A percentile compares a stretch with the other conserved stretches of the same genome.
Conservation (phyloP, 495 filamentous ascomycete genomes). For the Astrocystis sublimbata region DNA sequence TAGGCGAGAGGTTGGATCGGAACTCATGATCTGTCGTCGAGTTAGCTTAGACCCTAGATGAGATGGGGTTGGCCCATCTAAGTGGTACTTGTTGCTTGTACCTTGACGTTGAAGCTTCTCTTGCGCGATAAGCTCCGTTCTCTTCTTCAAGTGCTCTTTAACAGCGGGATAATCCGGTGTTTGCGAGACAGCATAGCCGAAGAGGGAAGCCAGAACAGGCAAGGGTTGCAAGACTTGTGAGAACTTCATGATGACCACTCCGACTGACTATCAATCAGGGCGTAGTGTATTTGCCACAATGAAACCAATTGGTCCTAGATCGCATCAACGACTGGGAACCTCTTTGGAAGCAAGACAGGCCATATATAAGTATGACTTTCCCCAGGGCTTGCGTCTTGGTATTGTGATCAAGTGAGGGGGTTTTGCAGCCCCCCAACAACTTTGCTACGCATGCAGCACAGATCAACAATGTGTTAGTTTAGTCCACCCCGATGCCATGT, state of each 20-base stretch:
- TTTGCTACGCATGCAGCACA: too few species aligned
- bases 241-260: background rate
- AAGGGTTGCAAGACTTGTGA: background rate
- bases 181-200: background rate
- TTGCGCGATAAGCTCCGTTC: background rate
- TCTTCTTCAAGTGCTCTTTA: background rate
- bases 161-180: background rate
- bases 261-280: too few species aligned
- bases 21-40: background rate
- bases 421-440: too few species aligned
- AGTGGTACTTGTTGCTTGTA: background rate
- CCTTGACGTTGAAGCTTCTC: constrained; percentile 2
- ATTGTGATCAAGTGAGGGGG: too few species aligned
- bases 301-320: too few species aligned
- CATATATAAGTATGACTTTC: too few species aligned
- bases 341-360: too few species aligned
- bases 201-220: background rate
- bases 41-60: background rate
- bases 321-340: too few species aligned
- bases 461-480: too few species aligned
- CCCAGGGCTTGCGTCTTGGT: too few species aligned
- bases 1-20: background rate
- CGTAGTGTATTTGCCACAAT: too few species aligned
- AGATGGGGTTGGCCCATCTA: background rate
- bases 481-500: too few species aligned